Conservation (phyloP, 176 grass and related monocot genomes). For the Bonia amplexicaulis region DNA sequence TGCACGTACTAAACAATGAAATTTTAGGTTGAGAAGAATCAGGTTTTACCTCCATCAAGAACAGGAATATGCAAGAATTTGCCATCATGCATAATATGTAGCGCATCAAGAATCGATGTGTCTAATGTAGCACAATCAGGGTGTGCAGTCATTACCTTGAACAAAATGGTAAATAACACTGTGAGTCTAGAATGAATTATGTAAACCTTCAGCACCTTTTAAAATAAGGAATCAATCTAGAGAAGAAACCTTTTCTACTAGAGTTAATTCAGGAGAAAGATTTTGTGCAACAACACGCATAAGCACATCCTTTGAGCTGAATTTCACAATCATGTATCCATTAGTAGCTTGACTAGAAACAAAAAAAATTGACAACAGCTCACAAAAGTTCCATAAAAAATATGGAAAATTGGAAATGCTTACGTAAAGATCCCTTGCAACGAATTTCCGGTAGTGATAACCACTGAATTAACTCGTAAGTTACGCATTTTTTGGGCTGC, state of each 20-base stretch:
- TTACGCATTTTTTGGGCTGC: constrained; percentile 84
- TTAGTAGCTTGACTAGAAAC: background rate
- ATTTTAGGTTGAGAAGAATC: constrained; percentile 1
- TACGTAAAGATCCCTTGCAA: constrained; percentile 93
- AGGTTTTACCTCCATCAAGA: constrained; percentile 66
- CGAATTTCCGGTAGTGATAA: constrained; percentile 65
- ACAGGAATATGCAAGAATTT: constrained; percentile 99
- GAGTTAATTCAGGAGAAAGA: constrained; percentile 85
- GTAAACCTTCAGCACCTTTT: background rate
- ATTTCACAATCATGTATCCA: constrained; percentile 26
- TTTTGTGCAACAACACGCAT: constrained; percentile 92
- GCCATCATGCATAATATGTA: constrained; percentile 90
- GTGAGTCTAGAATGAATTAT: constrained; percentile 27
- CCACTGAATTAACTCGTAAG: constrained; percentile 67
- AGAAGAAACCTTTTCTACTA: constrained; percentile 86
- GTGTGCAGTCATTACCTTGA: constrained; percentile 86
- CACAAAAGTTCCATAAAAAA: background rate
- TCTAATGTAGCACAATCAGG: constrained; percentile 75
- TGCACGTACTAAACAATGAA: background rate
- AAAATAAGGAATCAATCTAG: constrained; percentile 16
- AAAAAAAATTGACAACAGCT: background rate
- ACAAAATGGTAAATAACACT: constrained; percentile 18
- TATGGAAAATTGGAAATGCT: constrained; percentile 1
- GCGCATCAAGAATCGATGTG: constrained; percentile 87
- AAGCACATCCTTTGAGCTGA: constrained; percentile 94